Evolutionary conservation across 805 yeast genomes (phyloP).

Genomic region (Zygosaccharomyces lentus): DNA sequence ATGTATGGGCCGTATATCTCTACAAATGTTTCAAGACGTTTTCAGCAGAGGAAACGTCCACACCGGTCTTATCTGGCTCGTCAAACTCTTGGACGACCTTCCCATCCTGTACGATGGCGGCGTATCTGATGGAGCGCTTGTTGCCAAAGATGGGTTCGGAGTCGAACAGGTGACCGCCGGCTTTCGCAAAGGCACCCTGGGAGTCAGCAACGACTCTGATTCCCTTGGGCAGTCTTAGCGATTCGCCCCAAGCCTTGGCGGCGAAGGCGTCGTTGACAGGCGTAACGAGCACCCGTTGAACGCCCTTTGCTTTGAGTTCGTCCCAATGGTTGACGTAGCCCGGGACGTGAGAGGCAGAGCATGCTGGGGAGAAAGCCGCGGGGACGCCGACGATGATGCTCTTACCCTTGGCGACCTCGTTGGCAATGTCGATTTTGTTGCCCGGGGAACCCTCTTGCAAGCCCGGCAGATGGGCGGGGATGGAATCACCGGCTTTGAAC

Average conservation of each 20-base stretch:
- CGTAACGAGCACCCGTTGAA: constrained; percentile 55
- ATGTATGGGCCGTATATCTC: background rate
- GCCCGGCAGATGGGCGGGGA: constrained; percentile 53
- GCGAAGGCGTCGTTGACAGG: constrained; percentile 88
- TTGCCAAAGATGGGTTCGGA: constrained; percentile 76
- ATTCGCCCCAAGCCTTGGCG: constrained; percentile 70
- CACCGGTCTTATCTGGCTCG: constrained; percentile 78
- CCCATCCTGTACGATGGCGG: constrained; percentile 72
- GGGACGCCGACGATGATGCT: constrained; percentile 62
- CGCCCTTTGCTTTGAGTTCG: constrained; percentile 63
- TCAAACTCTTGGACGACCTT: constrained; percentile 59
- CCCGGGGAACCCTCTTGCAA: constrained; percentile 62
- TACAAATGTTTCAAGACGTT: constrained; percentile 33
- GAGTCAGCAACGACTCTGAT: constrained; percentile 74
- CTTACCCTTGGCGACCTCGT: constrained; percentile 44
- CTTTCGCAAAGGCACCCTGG: constrained; percentile 63
- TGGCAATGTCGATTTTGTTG: constrained; percentile 52
- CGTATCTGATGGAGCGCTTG: constrained; percentile 69
- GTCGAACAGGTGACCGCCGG: constrained; percentile 66
- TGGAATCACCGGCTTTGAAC: constrained; percentile 53
- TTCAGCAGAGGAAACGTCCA: constrained; percentile 46
- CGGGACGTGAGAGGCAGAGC: constrained; percentile 66
- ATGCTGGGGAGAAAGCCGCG: constrained; percentile 82
- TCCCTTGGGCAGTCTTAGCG: constrained; percentile 33
- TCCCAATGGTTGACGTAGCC: constrained; percentile 52